A percentile compares a stretch with the other conserved stretches of the same genome.
Conservation (phyloP, 1,284 basidiomycete genomes). For the Bondarzewia mesenterica region DNA sequence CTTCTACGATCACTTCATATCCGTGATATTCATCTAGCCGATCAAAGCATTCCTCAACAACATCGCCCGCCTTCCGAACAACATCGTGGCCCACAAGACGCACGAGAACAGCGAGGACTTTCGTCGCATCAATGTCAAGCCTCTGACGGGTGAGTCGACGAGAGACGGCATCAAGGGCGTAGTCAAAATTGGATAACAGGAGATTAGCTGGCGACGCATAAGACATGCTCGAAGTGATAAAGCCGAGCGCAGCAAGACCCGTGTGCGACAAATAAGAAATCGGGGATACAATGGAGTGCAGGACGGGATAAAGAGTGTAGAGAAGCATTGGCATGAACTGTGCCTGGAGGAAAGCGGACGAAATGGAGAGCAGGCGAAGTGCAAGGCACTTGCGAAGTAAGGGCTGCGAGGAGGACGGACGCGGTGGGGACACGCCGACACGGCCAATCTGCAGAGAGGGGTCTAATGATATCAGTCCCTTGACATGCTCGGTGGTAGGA, state of each 20-base stretch:
- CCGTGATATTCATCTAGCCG: constrained; percentile 90
- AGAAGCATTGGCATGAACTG: constrained; percentile 71
- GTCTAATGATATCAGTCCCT: constrained; percentile 36
- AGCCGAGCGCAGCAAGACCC: constrained; percentile 62
- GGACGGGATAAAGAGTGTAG: constrained; percentile 73
- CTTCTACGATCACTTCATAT: constrained; percentile 77
- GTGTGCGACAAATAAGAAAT: constrained; percentile 58
- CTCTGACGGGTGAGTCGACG: constrained; percentile 69
- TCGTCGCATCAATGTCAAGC: constrained; percentile 73
- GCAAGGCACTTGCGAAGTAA: constrained; percentile 53
- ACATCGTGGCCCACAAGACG: constrained; percentile 79
- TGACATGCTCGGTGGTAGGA: constrained; percentile 43
- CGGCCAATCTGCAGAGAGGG: constrained; percentile 31
- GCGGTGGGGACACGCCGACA: constrained; percentile 16
- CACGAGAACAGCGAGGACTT: constrained; percentile 76
- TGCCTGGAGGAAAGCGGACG: constrained; percentile 56
- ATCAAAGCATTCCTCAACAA: constrained; percentile 94
- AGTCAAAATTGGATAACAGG: constrained; percentile 89
- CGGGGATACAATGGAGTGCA: constrained; percentile 75
- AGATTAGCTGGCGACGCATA: constrained; percentile 82
- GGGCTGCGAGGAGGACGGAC: constrained; percentile 28
- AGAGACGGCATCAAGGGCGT: constrained; percentile 83
- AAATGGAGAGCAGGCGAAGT: constrained; percentile 67
- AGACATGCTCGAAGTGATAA: constrained; percentile 62
- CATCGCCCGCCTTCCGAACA: constrained; percentile 80